Percentiles rank a stretch among this genome's conserved stretches.
Conservation (phyloP, 2,329 filamentous ascomycete species). For the Sclerotiophoma versabilis region DNA sequence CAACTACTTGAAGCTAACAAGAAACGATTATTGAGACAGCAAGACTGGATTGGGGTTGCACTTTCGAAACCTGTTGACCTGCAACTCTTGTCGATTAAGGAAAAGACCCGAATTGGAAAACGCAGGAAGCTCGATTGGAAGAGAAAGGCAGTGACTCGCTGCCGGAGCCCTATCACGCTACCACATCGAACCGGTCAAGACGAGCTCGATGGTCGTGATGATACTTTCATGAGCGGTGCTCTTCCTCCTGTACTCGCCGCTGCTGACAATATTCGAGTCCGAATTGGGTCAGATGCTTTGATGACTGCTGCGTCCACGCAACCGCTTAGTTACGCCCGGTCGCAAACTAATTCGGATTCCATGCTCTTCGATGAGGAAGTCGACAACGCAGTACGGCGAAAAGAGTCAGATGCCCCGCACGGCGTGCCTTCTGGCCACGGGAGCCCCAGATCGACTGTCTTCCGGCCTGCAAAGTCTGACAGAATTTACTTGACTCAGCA, state of each 20-base stretch:
- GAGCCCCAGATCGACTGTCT: neutral
- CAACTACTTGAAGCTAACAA: conserved; percentile 37
- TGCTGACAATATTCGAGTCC: conserved; percentile 38
- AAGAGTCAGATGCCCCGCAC: neutral
- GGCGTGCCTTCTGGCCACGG: neutral
- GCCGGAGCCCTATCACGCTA: neutral
- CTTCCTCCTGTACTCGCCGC: conserved; percentile 20
- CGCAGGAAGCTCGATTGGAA: conserved; percentile 34
- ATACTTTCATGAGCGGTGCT: conserved; percentile 23
- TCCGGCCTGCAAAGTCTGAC: neutral
- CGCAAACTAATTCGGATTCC: conserved; percentile 37
- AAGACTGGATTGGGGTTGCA: conserved; percentile 46
- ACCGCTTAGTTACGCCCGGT: conserved; percentile 11
- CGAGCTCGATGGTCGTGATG: conserved; percentile 1
- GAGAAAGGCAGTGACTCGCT: conserved; percentile 5
- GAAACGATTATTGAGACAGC: conserved; percentile 38
- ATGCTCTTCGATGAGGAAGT: conserved; percentile 48
- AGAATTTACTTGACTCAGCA: conserved; percentile 7
- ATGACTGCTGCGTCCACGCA: conserved; percentile 30
- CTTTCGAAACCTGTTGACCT: conserved; percentile 40
- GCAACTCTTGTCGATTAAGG: conserved; percentile 31
- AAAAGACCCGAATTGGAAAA: conserved; percentile 44
- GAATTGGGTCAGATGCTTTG: conserved; percentile 48
- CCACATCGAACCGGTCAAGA: neutral
- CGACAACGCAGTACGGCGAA: conserved; percentile 14